Conservation (phyloP, 208 protist genomes). For the Crithidia fasciculata region DNA sequence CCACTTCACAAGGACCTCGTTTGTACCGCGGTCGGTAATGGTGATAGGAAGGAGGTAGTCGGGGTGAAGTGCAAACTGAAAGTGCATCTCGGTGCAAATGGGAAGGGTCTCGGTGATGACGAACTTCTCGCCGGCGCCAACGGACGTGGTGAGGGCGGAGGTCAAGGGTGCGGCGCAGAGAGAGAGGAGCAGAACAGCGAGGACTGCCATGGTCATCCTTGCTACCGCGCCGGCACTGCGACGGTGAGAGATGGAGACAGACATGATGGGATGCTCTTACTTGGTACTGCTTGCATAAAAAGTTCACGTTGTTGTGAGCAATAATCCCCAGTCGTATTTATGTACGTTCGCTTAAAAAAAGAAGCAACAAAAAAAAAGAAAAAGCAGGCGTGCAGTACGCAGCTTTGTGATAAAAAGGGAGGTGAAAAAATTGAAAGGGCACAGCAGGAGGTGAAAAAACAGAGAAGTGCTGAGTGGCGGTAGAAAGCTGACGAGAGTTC, state of each 20-base stretch:
- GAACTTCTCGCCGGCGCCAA: conserved; percentile 38
- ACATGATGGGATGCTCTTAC: not conserved
- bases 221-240: not conserved
- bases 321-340: not conserved
- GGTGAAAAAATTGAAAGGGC: not conserved
- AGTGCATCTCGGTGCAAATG: conserved; percentile 36
- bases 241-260: not conserved
- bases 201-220: not conserved
- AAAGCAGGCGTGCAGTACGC: not conserved
- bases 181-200: not conserved
- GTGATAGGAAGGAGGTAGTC: conserved; percentile 32
- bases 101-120: conserved; percentile 45
- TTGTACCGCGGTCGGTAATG: conserved; percentile 30
- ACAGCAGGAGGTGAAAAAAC: too few relatives aligned
- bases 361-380: not conserved
- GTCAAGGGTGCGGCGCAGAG: conserved; percentile 1
- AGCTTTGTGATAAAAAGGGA: too few relatives aligned
- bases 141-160: conserved; percentile 27
- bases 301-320: too few relatives aligned
- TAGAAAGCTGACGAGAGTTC: too few relatives aligned
- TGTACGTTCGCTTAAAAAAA: not conserved
- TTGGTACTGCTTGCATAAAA: too few relatives aligned
- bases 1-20: conserved; percentile 36
- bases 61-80: conserved; percentile 53
- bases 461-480: too few relatives aligned